phyloP scores from a whole-genome alignment of 257 asterid species.

The Solanum medicagineum region DNA sequence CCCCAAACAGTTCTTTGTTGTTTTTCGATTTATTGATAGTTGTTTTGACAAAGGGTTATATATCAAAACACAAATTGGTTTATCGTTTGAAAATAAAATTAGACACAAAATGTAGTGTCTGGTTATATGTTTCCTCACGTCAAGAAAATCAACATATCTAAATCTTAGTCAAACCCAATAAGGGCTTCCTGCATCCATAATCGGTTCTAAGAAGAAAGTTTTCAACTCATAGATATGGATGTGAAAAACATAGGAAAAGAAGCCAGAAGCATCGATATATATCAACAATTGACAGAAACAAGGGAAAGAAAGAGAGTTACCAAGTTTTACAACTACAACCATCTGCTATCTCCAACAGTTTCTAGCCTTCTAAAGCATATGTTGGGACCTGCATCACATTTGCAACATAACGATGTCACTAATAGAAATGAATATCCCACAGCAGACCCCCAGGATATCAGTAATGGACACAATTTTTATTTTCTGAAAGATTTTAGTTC shows the following conservation, averaged over 20 bases:
- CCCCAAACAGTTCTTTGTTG: not conserved
- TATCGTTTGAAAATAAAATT: not conserved
- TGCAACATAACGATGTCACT: not conserved
- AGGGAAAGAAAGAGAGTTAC: not conserved
- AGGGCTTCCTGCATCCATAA: not conserved
- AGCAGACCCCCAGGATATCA: not conserved
- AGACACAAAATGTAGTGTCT: not conserved
- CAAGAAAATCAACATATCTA: not conserved
- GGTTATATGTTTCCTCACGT: not conserved
- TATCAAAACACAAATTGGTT: not conserved
- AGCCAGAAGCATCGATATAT: not conserved
- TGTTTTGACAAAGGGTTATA: not conserved
- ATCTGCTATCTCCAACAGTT: slow-evolving; percentile 5
- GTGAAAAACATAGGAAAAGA: not conserved
- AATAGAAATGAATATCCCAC: not conserved
- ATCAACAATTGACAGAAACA: not conserved
- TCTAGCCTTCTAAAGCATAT: slow-evolving; percentile 61
- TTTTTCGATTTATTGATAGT: not conserved
- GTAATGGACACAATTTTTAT: not conserved
- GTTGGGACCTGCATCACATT: slow-evolving; percentile 47
- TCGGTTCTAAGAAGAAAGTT: not conserved
- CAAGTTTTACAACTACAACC: not conserved
- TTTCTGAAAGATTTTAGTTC: not conserved
- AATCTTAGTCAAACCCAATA: not conserved
- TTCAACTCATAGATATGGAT: not conserved